Evolutionary conservation across 2,329 filamentous ascomycete species (phyloP), one percentile per base, ranked within the genome.

Genomic region (Passalora sequoiae): DNA sequence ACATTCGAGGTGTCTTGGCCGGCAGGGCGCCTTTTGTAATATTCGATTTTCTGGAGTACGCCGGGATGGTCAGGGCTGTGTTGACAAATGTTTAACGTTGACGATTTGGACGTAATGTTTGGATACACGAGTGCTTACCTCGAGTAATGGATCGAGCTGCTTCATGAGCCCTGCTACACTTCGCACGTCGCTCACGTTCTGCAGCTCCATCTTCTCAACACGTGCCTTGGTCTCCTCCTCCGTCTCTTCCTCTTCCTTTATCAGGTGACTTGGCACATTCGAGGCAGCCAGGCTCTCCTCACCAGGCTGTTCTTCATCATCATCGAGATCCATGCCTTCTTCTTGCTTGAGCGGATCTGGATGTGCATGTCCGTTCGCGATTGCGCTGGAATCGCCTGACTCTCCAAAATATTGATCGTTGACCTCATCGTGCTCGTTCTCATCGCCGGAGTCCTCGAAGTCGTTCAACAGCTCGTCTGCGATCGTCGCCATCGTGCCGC

Each of bases 381-480:
- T 37, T 8, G 13, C 4, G 9, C 16, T 16, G 12, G 21, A 66
- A 29, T 73, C 73, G 13, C 64, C 66, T 69, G 75, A 74, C 37
- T 75, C 72, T 37, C 39, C 46, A 31, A 54, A 51, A 15, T 54
- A 50, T 13, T 57, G 50, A 41, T 59, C 55, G 16, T 62, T 60
- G 20, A 49, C 57, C 28, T 60, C 48, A 22, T 78, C 72, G 25
- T 80, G 78, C 49, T 83, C 83, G 27, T 76, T 79, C 57, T 92
- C 86, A 40, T 87, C 87, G 39, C 82, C 88, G 4, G 82, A 86
- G 61, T 94, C 87, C 59, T 89, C 88, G 53, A 94, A 92, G 64
- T 94, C 88, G 60, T 92, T 86, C 57, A 97, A 75, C 8, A 98
- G 78, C 65, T 97, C 91, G 60, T 97, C 89, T 50, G 87, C 91